These are phyloP conservation scores for Botryotinia calthae DNA, from an alignment of 2,329 filamentous ascomycete species.

Conservation along the genomic window DNA sequence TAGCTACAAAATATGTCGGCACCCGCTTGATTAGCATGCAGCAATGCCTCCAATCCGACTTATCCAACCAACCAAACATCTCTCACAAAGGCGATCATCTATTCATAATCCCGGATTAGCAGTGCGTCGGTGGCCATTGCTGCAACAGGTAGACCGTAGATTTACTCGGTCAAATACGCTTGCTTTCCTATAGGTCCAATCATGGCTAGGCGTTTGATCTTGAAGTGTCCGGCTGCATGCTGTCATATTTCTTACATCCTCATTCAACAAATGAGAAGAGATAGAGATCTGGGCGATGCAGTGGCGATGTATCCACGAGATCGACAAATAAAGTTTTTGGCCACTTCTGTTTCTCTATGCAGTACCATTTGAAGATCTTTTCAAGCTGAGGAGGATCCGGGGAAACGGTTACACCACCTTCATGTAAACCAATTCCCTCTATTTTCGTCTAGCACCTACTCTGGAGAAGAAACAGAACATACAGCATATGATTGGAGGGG, in stretches of 20 bases:
- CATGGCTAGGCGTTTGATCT: background rate
- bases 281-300: slow-evolving; percentile 1
- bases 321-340: background rate
- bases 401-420: slow-evolving; percentile 3
- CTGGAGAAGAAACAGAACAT: background rate
- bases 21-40: slow-evolving; percentile 11
- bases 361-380: background rate
- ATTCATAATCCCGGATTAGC: slow-evolving; percentile 21
- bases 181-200: slow-evolving; percentile 6
- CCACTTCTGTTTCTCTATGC: background rate
- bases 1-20: background rate
- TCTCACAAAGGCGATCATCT: slow-evolving; percentile 9
- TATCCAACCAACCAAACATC: slow-evolving; percentile 15
- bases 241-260: slow-evolving; percentile 3
- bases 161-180: background rate
- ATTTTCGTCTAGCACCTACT: background rate
- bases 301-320: slow-evolving; percentile 7
- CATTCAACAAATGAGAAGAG: background rate
- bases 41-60: background rate
- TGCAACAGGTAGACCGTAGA: background rate
- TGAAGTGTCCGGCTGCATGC: slow-evolving; percentile 4
- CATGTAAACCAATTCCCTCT: background rate
- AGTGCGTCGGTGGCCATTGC: slow-evolving; percentile 3
- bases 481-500: slow-evolving; percentile 7
- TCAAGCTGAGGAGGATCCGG: slow-evolving; percentile 15